These are phyloP conservation scores for Orbilia brochopaga DNA, from an alignment of 2,329 filamentous ascomycete genomes.

Conservation along the genomic window DNA sequence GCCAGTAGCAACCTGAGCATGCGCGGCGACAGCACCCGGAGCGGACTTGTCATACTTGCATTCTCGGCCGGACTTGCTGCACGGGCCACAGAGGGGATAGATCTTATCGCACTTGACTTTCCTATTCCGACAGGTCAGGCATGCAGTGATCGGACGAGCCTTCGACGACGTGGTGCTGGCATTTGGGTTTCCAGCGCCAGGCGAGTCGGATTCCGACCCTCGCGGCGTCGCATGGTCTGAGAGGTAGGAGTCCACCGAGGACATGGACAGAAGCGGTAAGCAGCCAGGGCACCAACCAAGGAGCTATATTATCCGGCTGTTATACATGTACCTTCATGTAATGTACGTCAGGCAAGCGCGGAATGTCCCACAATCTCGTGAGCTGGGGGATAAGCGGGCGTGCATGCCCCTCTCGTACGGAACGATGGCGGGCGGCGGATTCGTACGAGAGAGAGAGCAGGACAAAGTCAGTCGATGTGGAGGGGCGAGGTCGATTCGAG, in stretches of 20 bases:
- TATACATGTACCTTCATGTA: slow-evolving; percentile 42
- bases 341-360: slow-evolving; percentile 8
- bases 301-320: slow-evolving; percentile 41
- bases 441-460: slow-evolving; percentile 48
- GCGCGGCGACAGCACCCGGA: slow-evolving; percentile 38
- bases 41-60: slow-evolving; percentile 51
- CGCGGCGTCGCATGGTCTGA: slow-evolving; percentile 48
- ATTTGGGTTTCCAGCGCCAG: slow-evolving; percentile 39
- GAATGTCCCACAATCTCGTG: slow-evolving; percentile 50
- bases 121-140: slow-evolving; percentile 50
- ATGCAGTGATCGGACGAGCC: slow-evolving; percentile 46
- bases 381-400: slow-evolving; percentile 37
- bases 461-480: slow-evolving; percentile 34
- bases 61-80: slow-evolving; percentile 48
- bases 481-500: slow-evolving; percentile 29
- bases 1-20: slow-evolving; percentile 1
- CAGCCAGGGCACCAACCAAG: slow-evolving; percentile 16
- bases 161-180: slow-evolving; percentile 32
- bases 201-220: slow-evolving; percentile 46
- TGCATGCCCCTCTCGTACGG: slow-evolving; percentile 50
- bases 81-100: slow-evolving; percentile 49
- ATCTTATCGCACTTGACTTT: slow-evolving; percentile 51
- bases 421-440: slow-evolving; percentile 30
- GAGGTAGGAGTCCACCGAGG: slow-evolving; percentile 44
- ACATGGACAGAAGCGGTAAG: slow-evolving; percentile 39